A percentile compares a stretch with the other conserved stretches of the same genome.
Conservation (phyloP, 2,329 filamentous ascomycete species). For the Didymella segeticola region DNA sequence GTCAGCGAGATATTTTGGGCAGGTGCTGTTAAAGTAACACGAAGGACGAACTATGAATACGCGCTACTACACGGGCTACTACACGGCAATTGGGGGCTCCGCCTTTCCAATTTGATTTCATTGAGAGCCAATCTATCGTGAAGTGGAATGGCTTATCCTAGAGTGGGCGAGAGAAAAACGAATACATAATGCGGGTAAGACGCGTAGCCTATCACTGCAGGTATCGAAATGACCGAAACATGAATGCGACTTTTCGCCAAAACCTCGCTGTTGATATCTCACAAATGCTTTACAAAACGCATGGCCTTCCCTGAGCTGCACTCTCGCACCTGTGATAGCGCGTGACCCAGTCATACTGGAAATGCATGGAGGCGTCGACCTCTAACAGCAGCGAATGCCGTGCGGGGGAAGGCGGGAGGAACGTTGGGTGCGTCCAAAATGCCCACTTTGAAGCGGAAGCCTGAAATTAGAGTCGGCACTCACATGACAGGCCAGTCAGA, state of each 20-base stretch:
- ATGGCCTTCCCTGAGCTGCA: background rate
- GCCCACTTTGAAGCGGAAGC: background rate
- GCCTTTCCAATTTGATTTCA: background rate
- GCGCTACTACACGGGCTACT: background rate
- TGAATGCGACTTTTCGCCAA: constrained; percentile 14
- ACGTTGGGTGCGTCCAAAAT: background rate
- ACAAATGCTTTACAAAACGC: constrained; percentile 20
- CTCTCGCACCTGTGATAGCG: constrained; percentile 1
- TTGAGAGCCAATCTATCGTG: constrained; percentile 1
- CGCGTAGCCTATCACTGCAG: constrained; percentile 6
- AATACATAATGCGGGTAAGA: constrained; percentile 13
- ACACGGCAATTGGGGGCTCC: background rate
- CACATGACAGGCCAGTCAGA: constrained; percentile 52
- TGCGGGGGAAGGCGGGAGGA: background rate
- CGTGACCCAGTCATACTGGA: background rate
- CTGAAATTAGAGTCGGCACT: constrained; percentile 4
- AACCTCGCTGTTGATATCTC: constrained; percentile 13
- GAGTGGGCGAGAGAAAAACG: constrained; percentile 9
- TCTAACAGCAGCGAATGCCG: background rate
- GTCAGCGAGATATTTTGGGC: background rate
- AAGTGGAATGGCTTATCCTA: constrained; percentile 1
- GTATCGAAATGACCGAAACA: constrained; percentile 12
- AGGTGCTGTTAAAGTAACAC: background rate
- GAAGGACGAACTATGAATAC: background rate
- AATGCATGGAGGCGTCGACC: background rate